Conservation (phyloP, 1,284 basidiomycete genomes). For the Marasmius oreades region DNA sequence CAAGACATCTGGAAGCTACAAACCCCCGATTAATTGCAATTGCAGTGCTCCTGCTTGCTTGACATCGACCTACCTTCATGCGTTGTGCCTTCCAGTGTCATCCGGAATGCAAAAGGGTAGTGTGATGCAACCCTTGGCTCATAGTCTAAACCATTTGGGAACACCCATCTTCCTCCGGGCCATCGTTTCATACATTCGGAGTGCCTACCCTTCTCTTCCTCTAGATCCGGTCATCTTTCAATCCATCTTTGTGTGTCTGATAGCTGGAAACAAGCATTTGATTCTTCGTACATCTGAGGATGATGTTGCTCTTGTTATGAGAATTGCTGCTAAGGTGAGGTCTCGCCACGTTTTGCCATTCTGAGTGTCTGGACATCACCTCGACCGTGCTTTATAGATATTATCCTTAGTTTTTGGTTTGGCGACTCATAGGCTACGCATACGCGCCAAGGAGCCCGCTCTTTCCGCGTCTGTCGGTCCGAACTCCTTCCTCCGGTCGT, state of each 20-base stretch:
- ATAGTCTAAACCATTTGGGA: slow-evolving; percentile 29
- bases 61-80: neutral
- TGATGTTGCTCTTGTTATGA: slow-evolving; percentile 53
- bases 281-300: slow-evolving; percentile 59
- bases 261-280: slow-evolving; percentile 57
- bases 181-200: slow-evolving; percentile 42
- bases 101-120: slow-evolving; percentile 15
- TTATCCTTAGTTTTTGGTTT: slow-evolving; percentile 16
- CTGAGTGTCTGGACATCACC: neutral
- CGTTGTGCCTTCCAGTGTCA: neutral
- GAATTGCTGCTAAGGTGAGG: slow-evolving; percentile 54
- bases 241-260: slow-evolving; percentile 60
- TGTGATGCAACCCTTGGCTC: slow-evolving; percentile 10
- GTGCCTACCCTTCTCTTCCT: slow-evolving; percentile 38
- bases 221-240: slow-evolving; percentile 63
- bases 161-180: slow-evolving; percentile 51
- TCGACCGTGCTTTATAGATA: neutral
- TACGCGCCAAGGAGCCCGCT: slow-evolving; percentile 8
- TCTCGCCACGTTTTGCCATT: neutral
- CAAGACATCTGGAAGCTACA: too few relatives aligned
- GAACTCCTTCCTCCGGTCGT: slow-evolving; percentile 46
- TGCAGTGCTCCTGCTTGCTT: neutral
- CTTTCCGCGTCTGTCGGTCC: slow-evolving; percentile 20
- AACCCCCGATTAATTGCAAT: too few relatives aligned
- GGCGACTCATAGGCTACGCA: slow-evolving; percentile 7